Conservation (phyloP, 805 yeast genomes). For the Cyberlindnera lachancei region DNA sequence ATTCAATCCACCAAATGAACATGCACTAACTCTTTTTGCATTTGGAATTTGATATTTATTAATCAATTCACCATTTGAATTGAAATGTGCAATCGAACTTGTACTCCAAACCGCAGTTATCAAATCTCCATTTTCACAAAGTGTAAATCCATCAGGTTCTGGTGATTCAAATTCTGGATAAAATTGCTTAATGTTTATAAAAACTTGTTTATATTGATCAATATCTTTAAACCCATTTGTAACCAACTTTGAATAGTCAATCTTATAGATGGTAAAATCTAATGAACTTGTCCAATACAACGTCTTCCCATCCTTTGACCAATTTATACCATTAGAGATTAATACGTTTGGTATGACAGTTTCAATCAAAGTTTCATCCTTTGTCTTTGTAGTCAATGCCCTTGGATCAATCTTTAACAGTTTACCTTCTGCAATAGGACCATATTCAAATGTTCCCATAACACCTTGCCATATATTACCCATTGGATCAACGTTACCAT, state of each 20-base stretch:
- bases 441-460: constrained; percentile 52
- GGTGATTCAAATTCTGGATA: constrained; percentile 28
- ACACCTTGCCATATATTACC: constrained; percentile 75
- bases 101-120: constrained; percentile 66
- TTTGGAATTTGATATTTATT: constrained; percentile 51
- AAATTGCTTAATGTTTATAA: constrained; percentile 29
- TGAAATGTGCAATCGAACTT: constrained; percentile 45
- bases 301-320: constrained; percentile 33
- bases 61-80: constrained; percentile 40
- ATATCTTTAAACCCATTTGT: no score
- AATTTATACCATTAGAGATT: constrained; percentile 65
- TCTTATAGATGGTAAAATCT: constrained; percentile 38
- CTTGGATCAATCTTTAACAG: constrained; percentile 38
- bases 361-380: constrained; percentile 19
- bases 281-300: constrained; percentile 50
- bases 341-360: constrained; percentile 31
- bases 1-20: constrained; percentile 56
- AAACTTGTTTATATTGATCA: no score
- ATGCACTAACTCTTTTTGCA: constrained; percentile 55
- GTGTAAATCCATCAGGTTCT: constrained; percentile 78
- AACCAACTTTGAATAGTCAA: constrained; percentile 36
- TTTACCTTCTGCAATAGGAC: constrained; percentile 41
- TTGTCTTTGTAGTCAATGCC: constrained; percentile 25
- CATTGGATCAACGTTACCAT: constrained; percentile 70
- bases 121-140: constrained; percentile 43